Conservation (phyloP, 208 protist genomes). For the Wallacemonas sp. region DNA sequence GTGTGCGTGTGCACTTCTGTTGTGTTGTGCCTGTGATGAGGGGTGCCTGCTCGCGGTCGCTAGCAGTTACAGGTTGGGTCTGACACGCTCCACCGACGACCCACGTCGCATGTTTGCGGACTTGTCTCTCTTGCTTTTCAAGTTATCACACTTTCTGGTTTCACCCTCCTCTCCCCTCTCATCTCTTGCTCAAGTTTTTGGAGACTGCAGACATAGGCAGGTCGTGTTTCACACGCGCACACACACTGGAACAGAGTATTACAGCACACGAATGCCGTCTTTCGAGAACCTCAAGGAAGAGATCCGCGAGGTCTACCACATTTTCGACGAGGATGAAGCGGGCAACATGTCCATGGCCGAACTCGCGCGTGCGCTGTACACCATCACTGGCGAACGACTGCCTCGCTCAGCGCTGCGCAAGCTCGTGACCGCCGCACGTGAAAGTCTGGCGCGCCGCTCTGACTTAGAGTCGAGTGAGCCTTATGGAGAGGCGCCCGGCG, state of each 20-base stretch:
- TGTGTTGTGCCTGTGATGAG: not conserved
- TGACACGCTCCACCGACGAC: no score
- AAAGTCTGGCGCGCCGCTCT: slow-evolving; percentile 32
- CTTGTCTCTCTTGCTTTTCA: not conserved
- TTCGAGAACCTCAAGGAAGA: slow-evolving; percentile 61
- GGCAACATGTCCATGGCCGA: slow-evolving; percentile 73
- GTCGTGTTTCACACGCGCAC: no score
- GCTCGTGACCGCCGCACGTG: slow-evolving; percentile 48
- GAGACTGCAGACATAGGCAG: no score
- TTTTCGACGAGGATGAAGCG: slow-evolving; percentile 82
- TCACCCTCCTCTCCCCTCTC: not conserved
- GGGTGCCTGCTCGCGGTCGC: no score
- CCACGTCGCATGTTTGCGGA: no score
- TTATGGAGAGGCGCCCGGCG: no score
- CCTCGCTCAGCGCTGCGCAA: slow-evolving; percentile 53
- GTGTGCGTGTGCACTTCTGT: not conserved
- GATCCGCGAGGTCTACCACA: slow-evolving; percentile 80
- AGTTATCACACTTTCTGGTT: not conserved
- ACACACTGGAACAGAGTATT: not conserved
- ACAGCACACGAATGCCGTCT: slow-evolving; percentile 25
- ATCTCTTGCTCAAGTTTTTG: no score
- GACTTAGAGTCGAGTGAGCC: slow-evolving; percentile 28
- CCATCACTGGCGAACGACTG: slow-evolving; percentile 72
- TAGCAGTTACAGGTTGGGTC: no score
- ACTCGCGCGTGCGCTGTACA: slow-evolving; percentile 65